Conservation (phyloP, 257 asterid genomes). For the Asclepias syriaca region DNA sequence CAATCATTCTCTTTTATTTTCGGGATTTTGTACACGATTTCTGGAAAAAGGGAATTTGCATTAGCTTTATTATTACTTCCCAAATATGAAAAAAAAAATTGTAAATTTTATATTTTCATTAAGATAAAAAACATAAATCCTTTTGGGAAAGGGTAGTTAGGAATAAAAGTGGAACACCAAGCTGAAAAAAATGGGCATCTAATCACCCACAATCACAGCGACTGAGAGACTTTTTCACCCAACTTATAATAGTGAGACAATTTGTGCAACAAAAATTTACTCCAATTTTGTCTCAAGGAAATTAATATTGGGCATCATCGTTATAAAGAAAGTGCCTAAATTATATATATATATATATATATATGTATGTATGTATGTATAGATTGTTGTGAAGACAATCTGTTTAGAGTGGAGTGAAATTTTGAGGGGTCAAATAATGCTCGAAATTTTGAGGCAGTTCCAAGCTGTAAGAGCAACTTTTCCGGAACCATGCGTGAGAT, state of each 20-base stretch:
- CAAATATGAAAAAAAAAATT: too few relatives aligned
- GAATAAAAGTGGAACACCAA: conserved; percentile 35
- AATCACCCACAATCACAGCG: conserved; percentile 53
- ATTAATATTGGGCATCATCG: not conserved
- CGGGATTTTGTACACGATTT: too few relatives aligned
- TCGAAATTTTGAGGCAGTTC: conserved; percentile 7
- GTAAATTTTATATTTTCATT: too few relatives aligned
- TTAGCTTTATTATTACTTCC: not conserved
- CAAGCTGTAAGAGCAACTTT: conserved; percentile 10
- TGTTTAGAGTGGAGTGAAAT: not conserved
- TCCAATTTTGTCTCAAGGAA: conserved; percentile 8
- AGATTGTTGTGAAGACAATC: not conserved
- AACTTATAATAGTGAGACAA: conserved; percentile 11
- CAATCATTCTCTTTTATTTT: too few relatives aligned
- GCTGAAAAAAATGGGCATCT: conserved; percentile 48
- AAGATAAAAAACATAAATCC: too few relatives aligned
- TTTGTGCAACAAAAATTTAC: conserved; percentile 5
- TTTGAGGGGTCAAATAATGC: conserved; percentile 1
- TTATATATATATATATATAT: too few relatives aligned
- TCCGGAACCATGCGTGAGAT: not conserved
- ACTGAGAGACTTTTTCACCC: conserved; percentile 22
- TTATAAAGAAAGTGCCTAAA: not conserved
- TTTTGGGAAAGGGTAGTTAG: not conserved
- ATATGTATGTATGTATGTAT: too few relatives aligned
- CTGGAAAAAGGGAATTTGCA: not conserved